Evolutionary conservation across 306 rosid species (phyloP).

Genomic region (Lathyrus tuberosus): DNA sequence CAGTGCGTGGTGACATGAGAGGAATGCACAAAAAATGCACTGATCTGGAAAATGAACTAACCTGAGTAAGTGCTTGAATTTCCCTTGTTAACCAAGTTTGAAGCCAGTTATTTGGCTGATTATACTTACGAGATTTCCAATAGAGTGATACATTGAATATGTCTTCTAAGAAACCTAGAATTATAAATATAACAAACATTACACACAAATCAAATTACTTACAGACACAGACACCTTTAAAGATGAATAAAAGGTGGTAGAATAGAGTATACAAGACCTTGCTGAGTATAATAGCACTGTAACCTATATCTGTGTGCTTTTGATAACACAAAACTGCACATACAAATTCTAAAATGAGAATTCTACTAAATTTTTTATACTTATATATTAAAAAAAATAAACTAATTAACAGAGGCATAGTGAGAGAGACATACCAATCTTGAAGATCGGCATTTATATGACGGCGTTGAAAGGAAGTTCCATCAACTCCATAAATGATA

Average conservation of each 20-base stretch:
- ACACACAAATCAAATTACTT: slow-evolving; percentile 11
- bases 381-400: too few species aligned
- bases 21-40: slow-evolving; percentile 13
- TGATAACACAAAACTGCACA: slow-evolving; percentile 71
- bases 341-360: slow-evolving; percentile 36
- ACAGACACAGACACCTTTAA: background rate
- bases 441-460: slow-evolving; percentile 55
- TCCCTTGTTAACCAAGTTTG: slow-evolving; percentile 83
- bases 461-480: slow-evolving; percentile 59
- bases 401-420: too few species aligned
- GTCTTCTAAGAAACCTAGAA: slow-evolving; percentile 65
- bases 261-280: slow-evolving; percentile 61
- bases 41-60: slow-evolving; percentile 36
- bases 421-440: slow-evolving; percentile 51
- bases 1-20: background rate
- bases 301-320: slow-evolving; percentile 78
- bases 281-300: slow-evolving; percentile 86
- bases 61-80: slow-evolving; percentile 86
- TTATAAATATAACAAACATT: slow-evolving; percentile 26
- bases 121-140: slow-evolving; percentile 69
- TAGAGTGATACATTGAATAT: slow-evolving; percentile 55
- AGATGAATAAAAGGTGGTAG: slow-evolving; percentile 20
- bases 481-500: slow-evolving; percentile 71
- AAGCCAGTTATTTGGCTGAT: slow-evolving; percentile 77
- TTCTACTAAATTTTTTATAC: background rate